phyloP scores from a whole-genome alignment of 148 eudicot genomes.

The Chenopodium suecicum region DNA sequence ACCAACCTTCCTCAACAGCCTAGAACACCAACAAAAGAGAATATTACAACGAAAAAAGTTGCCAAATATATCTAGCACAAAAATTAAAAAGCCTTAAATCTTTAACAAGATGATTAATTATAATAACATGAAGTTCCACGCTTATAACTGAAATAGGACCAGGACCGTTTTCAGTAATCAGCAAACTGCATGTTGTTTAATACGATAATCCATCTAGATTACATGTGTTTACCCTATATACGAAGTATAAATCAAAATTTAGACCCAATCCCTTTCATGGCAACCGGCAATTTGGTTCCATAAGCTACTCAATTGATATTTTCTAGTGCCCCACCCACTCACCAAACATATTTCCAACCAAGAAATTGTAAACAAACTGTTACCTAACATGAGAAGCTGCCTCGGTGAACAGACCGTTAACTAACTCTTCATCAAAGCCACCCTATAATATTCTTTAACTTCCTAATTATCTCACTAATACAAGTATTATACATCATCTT shows the following conservation, averaged over 20 bases:
- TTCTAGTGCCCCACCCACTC: neutral
- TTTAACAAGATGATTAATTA: neutral
- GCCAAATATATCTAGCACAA: too few species aligned
- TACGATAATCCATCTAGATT: neutral
- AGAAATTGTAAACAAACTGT: neutral
- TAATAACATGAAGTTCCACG: neutral
- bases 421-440: neutral
- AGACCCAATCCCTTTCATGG: neutral
- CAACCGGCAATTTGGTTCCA: neutral
- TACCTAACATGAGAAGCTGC: neutral
- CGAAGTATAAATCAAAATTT: neutral
- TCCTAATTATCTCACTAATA: neutral
- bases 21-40: too few species aligned
- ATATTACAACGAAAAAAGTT: too few species aligned
- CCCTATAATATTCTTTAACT: neutral
- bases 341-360: too few species aligned
- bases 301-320: too few species aligned
- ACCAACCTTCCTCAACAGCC: too few species aligned
- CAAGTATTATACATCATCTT: neutral
- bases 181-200: neutral
- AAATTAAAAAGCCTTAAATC: too few species aligned
- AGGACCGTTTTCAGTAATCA: neutral
- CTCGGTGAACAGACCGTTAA: neutral
- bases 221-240: neutral
- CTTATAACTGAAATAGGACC: neutral